Evolutionary conservation across 148 eudicot species (phyloP), one percentile per base, ranked within the genome.

Genomic region (Chenopodium quinoa): DNA sequence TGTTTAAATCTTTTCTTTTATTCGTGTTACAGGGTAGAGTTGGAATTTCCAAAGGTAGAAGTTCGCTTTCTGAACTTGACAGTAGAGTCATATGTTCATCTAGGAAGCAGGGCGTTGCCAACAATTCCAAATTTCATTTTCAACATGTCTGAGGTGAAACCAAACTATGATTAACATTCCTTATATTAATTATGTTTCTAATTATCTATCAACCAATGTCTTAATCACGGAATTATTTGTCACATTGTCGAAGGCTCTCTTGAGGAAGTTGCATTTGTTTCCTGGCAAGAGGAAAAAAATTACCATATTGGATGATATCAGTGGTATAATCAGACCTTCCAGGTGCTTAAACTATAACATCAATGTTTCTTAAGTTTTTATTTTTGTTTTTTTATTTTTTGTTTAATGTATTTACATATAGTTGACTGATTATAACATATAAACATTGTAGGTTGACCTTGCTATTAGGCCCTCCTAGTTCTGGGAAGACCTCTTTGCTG

Each of bases 391-490:
- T 27, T 27, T 0, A 27, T 27, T 27, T 4, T 66, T 66, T 1
- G 0, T 40, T 12, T 11, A 7, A 23, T 11, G 20, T 25, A 67
- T 19, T 9, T 56, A 56, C 17, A 68, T 44, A 46, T 40, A 23
- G 16, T 72, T 46, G 44, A 44, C 25, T n/a, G 31, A 46, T 76
- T 68, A 78, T 82, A 11, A 83, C 63, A 11, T 23, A 11, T 79
- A 58, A 66, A 79, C 37, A 40, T 70, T 87, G 82, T 81, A 96
- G 99, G 84, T 90, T 96, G 85, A 96, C 98, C 56, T 87, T 96
- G 86, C 90, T 96, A 71, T 85, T 96, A 83, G 99, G 99, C 60
- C 99, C 99, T 89, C 99, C 98, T 22, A 91, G 98, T 82, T 94
- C 95, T 34, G 99, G 99, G 82, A 96, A 96, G 87, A 96, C 97